Evolutionary conservation across 2,329 filamentous ascomycete species (phyloP).

Genomic region (Botrytis aclada): DNA sequence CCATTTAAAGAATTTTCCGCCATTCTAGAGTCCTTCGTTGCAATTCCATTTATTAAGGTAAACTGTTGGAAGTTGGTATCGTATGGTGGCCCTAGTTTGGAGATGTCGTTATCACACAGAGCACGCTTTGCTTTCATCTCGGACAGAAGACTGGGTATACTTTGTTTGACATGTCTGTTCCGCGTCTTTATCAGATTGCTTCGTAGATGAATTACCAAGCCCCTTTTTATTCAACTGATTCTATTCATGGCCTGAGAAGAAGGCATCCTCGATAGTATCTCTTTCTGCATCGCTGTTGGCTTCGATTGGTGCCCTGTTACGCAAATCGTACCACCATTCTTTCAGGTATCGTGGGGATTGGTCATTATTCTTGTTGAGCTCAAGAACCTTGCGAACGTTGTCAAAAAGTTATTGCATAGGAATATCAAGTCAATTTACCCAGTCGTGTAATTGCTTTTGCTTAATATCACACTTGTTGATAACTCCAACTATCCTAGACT

Average conservation of each 20-base stretch:
- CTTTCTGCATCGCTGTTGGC: constrained; percentile 29
- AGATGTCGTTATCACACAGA: constrained; percentile 17
- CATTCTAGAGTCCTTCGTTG: background rate
- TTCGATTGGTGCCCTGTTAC: constrained; percentile 40
- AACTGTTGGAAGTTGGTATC: constrained; percentile 21
- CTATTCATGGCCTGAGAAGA: constrained; percentile 26
- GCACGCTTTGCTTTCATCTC: constrained; percentile 21
- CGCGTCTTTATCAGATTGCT: constrained; percentile 23
- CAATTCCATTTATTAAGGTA: constrained; percentile 15
- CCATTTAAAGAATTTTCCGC: background rate
- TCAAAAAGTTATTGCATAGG: constrained; percentile 36
- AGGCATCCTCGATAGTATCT: constrained; percentile 21
- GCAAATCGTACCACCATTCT: constrained; percentile 45
- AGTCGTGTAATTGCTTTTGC: constrained; percentile 34
- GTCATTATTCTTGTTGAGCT: constrained; percentile 21
- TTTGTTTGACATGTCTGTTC: constrained; percentile 23
- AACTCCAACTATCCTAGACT: constrained; percentile 40
- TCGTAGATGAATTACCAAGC: constrained; percentile 25
- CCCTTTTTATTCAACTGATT: constrained; percentile 21
- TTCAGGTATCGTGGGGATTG: constrained; percentile 38
- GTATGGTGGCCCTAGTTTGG: constrained; percentile 20
- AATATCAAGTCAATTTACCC: constrained; percentile 27
- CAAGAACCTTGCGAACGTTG: constrained; percentile 27
- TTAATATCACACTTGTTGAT: constrained; percentile 44
- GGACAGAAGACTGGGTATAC: constrained; percentile 21